Base-by-base conservation (phyloP, 208 protist species). In the Crithidia thermophila region DNA sequence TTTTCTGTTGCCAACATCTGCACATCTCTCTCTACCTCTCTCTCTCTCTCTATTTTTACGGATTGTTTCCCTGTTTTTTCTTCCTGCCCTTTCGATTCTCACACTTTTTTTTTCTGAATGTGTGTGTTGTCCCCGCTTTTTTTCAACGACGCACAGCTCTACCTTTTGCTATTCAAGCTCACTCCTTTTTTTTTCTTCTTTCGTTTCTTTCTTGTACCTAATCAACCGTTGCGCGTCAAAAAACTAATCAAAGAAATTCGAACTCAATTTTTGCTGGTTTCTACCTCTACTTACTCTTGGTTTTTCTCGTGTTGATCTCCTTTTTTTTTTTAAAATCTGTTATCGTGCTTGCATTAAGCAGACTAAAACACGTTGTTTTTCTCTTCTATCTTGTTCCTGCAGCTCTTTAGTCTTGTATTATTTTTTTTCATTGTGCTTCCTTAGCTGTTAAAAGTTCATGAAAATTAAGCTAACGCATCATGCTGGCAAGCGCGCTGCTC, bases 201-300 rank as follows among this genome's bases (percentile, higher is more conserved):
- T 34, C 45, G 57, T 58, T 63, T 42, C 34, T 21, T 63, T 50
- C 43, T 64, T 57, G 40, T 46, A 37, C 60, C 23, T 31, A 43
- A 43, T 18, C 10, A 16, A 43, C 13, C 16, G 39, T 43, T 16
- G 10, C 39, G 10, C 39, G n/a, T n/a, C n/a, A n/a, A n/a, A n/a
- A n/a, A n/a, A n/a, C n/a, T n/a, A n/a, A n/a, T n/a, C n/a, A n/a
- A n/a, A n/a, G n/a, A n/a, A n/a, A n/a, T n/a, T n/a, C n/a, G n/a
- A n/a, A n/a, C n/a, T n/a, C n/a, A n/a, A n/a, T n/a, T n/a, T n/a
- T n/a, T n/a, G n/a, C n/a, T n/a, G n/a, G n/a, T n/a, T n/a, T n/a
- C n/a, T n/a, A n/a, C n/a, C n/a, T n/a, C n/a, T n/a, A n/a, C n/a
- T n/a, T n/a, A n/a, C n/a, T n/a, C n/a, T n/a, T n/a, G n/a, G n/a